Conservation (phyloP, 2,329 filamentous ascomycete species). For the Aureobasidium sp. region DNA sequence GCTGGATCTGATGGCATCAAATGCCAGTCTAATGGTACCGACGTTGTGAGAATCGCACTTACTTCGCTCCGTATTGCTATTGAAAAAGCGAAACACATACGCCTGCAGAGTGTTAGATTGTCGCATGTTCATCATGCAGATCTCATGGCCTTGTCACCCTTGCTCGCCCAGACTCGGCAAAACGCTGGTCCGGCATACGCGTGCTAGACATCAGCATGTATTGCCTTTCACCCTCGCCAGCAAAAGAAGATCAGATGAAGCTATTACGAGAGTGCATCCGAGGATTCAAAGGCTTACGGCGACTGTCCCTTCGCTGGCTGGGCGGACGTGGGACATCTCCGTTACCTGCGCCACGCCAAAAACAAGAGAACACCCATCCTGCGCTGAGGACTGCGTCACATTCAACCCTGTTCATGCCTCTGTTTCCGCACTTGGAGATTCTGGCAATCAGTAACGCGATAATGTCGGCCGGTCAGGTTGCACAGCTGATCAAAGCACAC, state of each 20-base stretch:
- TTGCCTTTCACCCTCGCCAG: slow-evolving; percentile 30
- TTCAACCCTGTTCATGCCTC: background rate
- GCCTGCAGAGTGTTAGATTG: slow-evolving; percentile 64
- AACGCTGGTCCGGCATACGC: slow-evolving; percentile 70
- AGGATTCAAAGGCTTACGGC: slow-evolving; percentile 58
- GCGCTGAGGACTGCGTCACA: background rate
- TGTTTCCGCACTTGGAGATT: slow-evolving; percentile 59
- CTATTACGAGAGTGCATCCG: slow-evolving; percentile 75
- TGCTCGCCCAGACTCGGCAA: slow-evolving; percentile 61
- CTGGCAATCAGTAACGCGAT: slow-evolving; percentile 66
- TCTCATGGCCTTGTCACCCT: slow-evolving; percentile 69
- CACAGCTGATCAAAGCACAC: slow-evolving; percentile 61
- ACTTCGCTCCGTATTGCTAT: slow-evolving; percentile 79
- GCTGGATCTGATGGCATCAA: slow-evolving; percentile 59
- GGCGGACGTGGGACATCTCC: slow-evolving; percentile 6
- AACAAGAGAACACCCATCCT: background rate
- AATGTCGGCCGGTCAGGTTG: slow-evolving; percentile 65
- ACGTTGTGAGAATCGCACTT: slow-evolving; percentile 79
- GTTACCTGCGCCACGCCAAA: background rate
- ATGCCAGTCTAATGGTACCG: slow-evolving; percentile 57
- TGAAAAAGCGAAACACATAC: slow-evolving; percentile 61
- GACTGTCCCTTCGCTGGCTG: slow-evolving; percentile 67
- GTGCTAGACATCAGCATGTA: slow-evolving; percentile 69
- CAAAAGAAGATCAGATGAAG: slow-evolving; percentile 21
- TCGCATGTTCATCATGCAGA: slow-evolving; percentile 67